phyloP scores from a whole-genome alignment of 2,329 filamentous ascomycete species.

The Ramularia endophylla region DNA sequence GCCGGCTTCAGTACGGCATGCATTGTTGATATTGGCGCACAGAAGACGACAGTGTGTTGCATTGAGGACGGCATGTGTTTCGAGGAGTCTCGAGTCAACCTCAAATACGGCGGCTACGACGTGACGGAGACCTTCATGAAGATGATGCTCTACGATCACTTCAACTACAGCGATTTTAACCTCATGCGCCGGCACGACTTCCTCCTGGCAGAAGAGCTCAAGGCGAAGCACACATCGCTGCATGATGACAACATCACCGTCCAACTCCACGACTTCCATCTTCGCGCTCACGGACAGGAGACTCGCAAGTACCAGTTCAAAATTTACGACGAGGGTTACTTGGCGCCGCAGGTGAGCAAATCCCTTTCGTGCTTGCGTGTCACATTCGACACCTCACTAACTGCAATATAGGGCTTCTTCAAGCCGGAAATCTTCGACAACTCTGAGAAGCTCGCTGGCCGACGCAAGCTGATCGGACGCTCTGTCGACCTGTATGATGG shows the following conservation, averaged over 20 bases:
- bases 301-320: conserved; percentile 95
- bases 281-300: conserved; percentile 79
- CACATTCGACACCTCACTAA: not conserved
- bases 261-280: conserved; percentile 81
- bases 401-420: conserved; percentile 63
- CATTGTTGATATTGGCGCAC: conserved; percentile 91
- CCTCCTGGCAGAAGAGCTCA: conserved; percentile 87
- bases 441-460: conserved; percentile 67
- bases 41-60: conserved; percentile 95
- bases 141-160: conserved; percentile 96
- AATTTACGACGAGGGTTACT: conserved; percentile 89
- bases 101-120: conserved; percentile 90
- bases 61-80: conserved; percentile 94
- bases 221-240: conserved; percentile 88
- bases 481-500: conserved; percentile 94
- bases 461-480: conserved; percentile 74
- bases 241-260: conserved; percentile 85
- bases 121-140: conserved; percentile 93
- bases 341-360: conserved; percentile 69
- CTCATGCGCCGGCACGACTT: conserved; percentile 86
- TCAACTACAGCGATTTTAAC: conserved; percentile 94
- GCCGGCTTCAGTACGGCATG: conserved; percentile 92
- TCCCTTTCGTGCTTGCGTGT: not conserved
- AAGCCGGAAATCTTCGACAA: conserved; percentile 84
- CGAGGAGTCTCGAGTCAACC: conserved; percentile 88